These are phyloP conservation scores for Crithidia brevicula DNA, from an alignment of 208 protist species.

Conservation along the genomic window DNA sequence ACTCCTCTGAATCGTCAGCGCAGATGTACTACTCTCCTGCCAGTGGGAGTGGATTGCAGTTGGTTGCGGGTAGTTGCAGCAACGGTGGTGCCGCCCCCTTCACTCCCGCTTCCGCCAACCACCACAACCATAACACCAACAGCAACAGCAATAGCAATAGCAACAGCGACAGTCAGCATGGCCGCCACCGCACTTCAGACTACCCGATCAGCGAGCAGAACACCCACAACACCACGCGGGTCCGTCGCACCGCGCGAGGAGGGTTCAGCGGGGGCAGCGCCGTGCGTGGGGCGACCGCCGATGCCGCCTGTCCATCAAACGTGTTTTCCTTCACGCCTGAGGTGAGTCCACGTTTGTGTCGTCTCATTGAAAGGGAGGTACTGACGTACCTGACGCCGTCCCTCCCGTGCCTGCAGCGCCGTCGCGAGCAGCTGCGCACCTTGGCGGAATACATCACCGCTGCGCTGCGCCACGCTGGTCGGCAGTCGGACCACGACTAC, in stretches of 20 bases:
- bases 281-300: no score
- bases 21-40: slow-evolving; percentile 15
- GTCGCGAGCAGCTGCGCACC: slow-evolving; percentile 57
- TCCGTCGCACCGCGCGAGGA: no score
- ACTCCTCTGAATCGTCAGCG: not conserved
- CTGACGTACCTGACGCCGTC: slow-evolving; percentile 60
- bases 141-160: slow-evolving; percentile 18
- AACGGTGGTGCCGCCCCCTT: not conserved
- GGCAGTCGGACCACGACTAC: slow-evolving; percentile 29
- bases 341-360: slow-evolving; percentile 53
- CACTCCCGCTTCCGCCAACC: no score
- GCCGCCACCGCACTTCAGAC: not conserved
- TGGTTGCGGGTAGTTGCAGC: not conserved
- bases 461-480: slow-evolving; percentile 52
- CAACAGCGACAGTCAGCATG: slow-evolving; percentile 8
- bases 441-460: slow-evolving; percentile 68
- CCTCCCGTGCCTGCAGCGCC: slow-evolving; percentile 50
- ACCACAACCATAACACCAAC: slow-evolving; percentile 15
- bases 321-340: slow-evolving; percentile 59
- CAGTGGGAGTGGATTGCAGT: not conserved
- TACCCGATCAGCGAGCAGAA: slow-evolving; percentile 12
- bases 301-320: not conserved
- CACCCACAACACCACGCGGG: no score
- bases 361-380: slow-evolving; percentile 70
- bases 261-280: no score